Evolutionary conservation across 208 protist species (phyloP), one percentile per base, ranked within the genome.

Genomic region (Strigomonas oncopelti): DNA sequence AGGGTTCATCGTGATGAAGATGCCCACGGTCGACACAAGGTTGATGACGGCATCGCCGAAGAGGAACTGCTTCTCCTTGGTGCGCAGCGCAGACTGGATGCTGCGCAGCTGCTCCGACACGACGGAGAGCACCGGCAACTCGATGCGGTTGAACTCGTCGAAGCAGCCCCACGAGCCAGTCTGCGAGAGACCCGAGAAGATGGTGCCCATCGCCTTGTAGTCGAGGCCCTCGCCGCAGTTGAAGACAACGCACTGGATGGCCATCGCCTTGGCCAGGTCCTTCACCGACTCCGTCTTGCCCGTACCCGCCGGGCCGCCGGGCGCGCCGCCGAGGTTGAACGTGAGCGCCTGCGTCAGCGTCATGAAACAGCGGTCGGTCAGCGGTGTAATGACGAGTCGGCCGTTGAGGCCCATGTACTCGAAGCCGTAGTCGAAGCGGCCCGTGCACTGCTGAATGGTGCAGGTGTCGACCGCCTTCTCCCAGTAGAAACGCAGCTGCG

Each of bases 1-100:
- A 3, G 98, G 98, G 78, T 99, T 99, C 98, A 99, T 99, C 27
- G 98, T 99, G 76, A 99, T 99, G 84, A 99, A 99, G 38, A 98
- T 94, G 75, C 98, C 98, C 34, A 98, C 88, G 1, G 92, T 98
- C 20, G 83, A 75, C 46, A 98, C 87, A 14, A 99, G 83, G 9
- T 72, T 71, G 56, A 98, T 97, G 55, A 90, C 85, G 18, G 64
- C 75, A 64, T 93, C 90, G 22, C 87, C 91, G 74, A 99, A 98
- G 52, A 97, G 75, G 66, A 98, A 98, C 66, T 88, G 73, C 61
- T 89, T 84, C n/a, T 91, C 74, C 5, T 78, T 77, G 51, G 77
- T 73, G 28, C 88, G 85, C 38, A 99, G 77, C 5, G 97, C 98
- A 14, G 87, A 83, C 75, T 99, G 97, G 69, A 99, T 99, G 22